phyloP scores from a whole-genome alignment of 257 asterid genomes.

The Avicennia marina region DNA sequence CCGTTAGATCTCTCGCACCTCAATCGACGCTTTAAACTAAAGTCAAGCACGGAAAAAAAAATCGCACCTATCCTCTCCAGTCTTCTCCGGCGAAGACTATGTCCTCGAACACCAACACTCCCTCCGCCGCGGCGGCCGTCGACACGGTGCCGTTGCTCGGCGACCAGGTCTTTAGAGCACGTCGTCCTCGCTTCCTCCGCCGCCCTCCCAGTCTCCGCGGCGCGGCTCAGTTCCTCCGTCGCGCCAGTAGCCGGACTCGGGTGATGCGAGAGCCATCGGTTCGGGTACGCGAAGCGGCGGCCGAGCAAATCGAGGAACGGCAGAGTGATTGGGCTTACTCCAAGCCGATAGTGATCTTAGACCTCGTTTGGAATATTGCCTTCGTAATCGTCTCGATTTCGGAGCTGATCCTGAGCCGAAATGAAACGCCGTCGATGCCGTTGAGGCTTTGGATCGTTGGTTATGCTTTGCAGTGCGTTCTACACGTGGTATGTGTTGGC shows the following conservation, averaged over 20 bases:
- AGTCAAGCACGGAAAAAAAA: no score
- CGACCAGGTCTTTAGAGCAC: conserved; percentile 29
- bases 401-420: conserved; percentile 41
- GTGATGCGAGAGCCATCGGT: conserved; percentile 61
- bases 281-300: conserved; percentile 59
- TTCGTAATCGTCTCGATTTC: conserved; percentile 44
- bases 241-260: conserved; percentile 54
- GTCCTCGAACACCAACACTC: conserved; percentile 29
- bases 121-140: conserved; percentile 24
- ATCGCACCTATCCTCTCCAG: no score
- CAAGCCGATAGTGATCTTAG: conserved; percentile 54
- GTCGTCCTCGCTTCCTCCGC: conserved; percentile 32
- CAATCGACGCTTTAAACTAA: no score
- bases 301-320: conserved; percentile 52
- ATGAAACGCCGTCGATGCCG: conserved; percentile 49
- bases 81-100: conserved; percentile 4
- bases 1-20: no score
- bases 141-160: conserved; percentile 40
- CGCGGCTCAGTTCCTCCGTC: conserved; percentile 57
- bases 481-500: conserved; percentile 53
- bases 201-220: conserved; percentile 58
- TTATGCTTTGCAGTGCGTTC: conserved; percentile 51
- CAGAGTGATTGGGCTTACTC: conserved; percentile 74
- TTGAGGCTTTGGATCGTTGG: conserved; percentile 62
- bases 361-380: conserved; percentile 57